Percentiles rank a stretch among this genome's conserved stretches.
These are phyloP conservation scores for Madurella fahalii DNA, from an alignment of 2,329 filamentous ascomycete genomes.

Conservation along the genomic window DNA sequence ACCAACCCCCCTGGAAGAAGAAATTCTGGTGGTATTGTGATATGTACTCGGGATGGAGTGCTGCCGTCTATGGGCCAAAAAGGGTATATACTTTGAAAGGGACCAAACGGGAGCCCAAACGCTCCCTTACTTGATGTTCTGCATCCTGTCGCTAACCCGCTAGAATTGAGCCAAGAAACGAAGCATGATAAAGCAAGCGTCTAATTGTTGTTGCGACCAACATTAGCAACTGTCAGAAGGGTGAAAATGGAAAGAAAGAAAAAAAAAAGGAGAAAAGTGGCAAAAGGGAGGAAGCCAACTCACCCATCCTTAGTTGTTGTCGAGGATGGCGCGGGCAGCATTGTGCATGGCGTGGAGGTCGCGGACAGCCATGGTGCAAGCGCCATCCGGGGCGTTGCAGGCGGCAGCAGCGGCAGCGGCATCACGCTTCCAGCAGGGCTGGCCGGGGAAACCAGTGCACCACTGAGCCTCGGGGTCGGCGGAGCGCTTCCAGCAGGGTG, in stretches of 20 bases:
- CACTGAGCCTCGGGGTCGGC: slow-evolving; percentile 28
- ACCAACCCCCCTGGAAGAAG: neutral
- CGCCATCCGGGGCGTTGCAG: slow-evolving; percentile 32
- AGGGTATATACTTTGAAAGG: neutral
- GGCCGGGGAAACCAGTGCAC: slow-evolving; percentile 35
- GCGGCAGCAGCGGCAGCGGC: slow-evolving; percentile 32
- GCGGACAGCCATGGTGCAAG: slow-evolving; percentile 36
- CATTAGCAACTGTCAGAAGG: neutral
- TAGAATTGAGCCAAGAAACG: neutral
- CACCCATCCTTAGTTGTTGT: slow-evolving; percentile 18
- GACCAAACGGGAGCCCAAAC: neutral
- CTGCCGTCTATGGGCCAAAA: neutral
- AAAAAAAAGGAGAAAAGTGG: neutral
- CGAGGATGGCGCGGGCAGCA: slow-evolving; percentile 31
- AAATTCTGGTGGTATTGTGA: neutral
- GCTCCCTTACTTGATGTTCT: neutral
- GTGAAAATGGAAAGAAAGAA: neutral
- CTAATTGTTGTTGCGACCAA: neutral
- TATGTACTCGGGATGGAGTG: neutral
- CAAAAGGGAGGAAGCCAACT: neutral
- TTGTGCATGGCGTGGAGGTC: slow-evolving; percentile 34
- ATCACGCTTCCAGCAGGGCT: slow-evolving; percentile 36
- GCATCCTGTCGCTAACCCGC: slow-evolving; percentile 8
- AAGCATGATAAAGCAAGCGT: neutral
- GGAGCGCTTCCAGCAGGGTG: slow-evolving; percentile 36